phyloP scores from a whole-genome alignment of 129 eudicot genomes.

The Tagetes patula region DNA sequence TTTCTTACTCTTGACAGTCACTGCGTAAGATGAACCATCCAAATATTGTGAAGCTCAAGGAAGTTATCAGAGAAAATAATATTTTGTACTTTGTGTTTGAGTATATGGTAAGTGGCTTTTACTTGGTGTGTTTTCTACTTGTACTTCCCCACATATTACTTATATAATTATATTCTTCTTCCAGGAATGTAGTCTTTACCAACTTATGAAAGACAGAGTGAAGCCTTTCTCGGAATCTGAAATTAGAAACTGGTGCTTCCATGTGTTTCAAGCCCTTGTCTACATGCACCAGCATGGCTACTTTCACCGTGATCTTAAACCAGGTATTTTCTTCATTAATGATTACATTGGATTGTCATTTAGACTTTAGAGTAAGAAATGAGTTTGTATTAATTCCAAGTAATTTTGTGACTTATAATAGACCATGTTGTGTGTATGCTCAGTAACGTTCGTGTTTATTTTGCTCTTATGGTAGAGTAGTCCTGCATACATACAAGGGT shows the following conservation, averaged over 20 bases:
- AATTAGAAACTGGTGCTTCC: slow-evolving; percentile 83
- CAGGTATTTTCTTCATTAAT: slow-evolving; percentile 47
- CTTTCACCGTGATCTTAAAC: slow-evolving; percentile 93
- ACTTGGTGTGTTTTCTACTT: slow-evolving; percentile 12
- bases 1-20: slow-evolving; percentile 51
- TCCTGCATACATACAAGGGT: neutral
- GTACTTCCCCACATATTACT: neutral
- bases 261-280: slow-evolving; percentile 88
- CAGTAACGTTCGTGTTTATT: neutral
- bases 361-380: slow-evolving; percentile 14
- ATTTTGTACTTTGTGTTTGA: slow-evolving; percentile 81
- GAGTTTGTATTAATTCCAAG: neutral
- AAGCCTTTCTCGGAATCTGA: slow-evolving; percentile 72
- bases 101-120: slow-evolving; percentile 58
- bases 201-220: slow-evolving; percentile 69
- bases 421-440: slow-evolving; percentile 9
- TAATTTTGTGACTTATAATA: neutral
- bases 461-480: neutral
- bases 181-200: slow-evolving; percentile 82
- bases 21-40: slow-evolving; percentile 85
- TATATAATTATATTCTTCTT: neutral
- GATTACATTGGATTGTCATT: neutral
- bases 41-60: slow-evolving; percentile 90
- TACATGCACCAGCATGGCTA: slow-evolving; percentile 85
- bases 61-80: slow-evolving; percentile 79